Evolutionary conservation across 805 yeast genomes (phyloP).

Genomic region (Komagataella pastoris): DNA sequence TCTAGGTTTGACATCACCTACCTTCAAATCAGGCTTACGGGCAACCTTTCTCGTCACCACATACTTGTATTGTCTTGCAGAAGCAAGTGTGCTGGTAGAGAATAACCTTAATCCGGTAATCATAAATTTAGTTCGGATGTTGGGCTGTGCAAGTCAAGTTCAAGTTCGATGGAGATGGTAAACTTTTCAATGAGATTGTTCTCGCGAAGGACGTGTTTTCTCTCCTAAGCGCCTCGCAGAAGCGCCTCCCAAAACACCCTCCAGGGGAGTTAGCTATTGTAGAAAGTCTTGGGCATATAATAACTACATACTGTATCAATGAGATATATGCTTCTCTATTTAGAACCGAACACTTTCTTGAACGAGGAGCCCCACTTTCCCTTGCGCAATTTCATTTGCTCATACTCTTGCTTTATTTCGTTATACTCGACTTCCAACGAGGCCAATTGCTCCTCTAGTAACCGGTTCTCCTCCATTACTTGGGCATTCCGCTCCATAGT

Average conservation of each 20-base stretch:
- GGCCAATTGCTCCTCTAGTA: conserved; percentile 38
- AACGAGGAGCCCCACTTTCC: conserved; percentile 17
- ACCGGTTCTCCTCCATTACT: conserved; percentile 51
- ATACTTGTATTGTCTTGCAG: conserved; percentile 19
- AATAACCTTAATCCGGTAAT: conserved; percentile 8
- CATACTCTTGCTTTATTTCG: conserved; percentile 18
- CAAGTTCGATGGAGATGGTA: not conserved
- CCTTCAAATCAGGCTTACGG: conserved; percentile 25
- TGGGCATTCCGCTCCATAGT: conserved; percentile 50
- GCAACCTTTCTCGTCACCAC: conserved; percentile 36
- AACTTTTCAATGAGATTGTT: not conserved
- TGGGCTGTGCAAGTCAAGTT: not conserved
- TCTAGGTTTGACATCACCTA: conserved; percentile 40
- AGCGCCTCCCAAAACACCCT: not conserved
- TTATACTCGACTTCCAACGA: conserved; percentile 21
- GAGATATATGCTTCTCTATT: not conserved
- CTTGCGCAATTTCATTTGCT: conserved; percentile 17
- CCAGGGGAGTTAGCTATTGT: not conserved
- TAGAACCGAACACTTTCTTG: conserved; percentile 12
- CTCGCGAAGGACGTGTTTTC: not conserved
- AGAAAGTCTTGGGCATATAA: not conserved
- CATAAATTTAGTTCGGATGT: not conserved
- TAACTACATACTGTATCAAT: not conserved
- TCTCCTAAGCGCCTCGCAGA: not conserved
- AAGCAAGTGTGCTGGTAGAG: conserved; percentile 8